Base-by-base conservation (phyloP, 2,329 filamentous ascomycete species). In the Arthrobotrys sinensis region DNA sequence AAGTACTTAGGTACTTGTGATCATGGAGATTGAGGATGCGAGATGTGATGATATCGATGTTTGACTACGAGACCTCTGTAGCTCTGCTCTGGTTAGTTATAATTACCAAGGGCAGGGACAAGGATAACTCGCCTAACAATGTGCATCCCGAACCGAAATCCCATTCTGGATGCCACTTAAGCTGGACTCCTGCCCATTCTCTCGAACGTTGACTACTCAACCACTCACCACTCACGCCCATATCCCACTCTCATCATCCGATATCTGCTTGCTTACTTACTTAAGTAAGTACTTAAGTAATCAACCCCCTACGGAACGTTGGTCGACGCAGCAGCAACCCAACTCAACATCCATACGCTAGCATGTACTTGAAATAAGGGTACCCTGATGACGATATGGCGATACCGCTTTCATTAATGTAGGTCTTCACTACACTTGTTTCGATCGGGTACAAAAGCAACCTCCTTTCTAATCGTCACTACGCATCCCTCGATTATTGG, bases 401-500 rank as follows among this genome's bases (percentile, higher is more conserved):
- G 34, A 77, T 66, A 60, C 73, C 80, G 12, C 77, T 81, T 53
- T 81, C 80, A 21, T 48, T 81, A 40, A 80, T 81, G 80, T 79
- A 65, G 66, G 79, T 66, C 11, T 40, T 16, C 40, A 14, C 21
- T 14, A 14, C 8, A n/a, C 21, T 38, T 34, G 32, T 14, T 24
- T 53, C 43, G 4, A 55, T 52, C 28, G 32, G n/a, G 11, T 14
- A 16, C 19, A 36, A 24, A n/a, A 50, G 24, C 19, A 16, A 6
- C 45, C 6, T 46, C 46, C 19, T 21, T 21, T 43, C 43, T 72
- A 46, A 45, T 48, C 16, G 10, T 28, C 36, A 43, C 40, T 36
- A 12, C 32, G 46, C 48, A 53, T 32, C 38, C 80, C 24, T 43
- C 36, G 16, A 14, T 24, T 16, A 16, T n/a, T 14, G 10, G 19